A percentile compares a stretch with the other conserved stretches of the same genome.
These are phyloP conservation scores for Komagataella pastoris DNA, from an alignment of 805 yeast genomes.

Conservation along the genomic window DNA sequence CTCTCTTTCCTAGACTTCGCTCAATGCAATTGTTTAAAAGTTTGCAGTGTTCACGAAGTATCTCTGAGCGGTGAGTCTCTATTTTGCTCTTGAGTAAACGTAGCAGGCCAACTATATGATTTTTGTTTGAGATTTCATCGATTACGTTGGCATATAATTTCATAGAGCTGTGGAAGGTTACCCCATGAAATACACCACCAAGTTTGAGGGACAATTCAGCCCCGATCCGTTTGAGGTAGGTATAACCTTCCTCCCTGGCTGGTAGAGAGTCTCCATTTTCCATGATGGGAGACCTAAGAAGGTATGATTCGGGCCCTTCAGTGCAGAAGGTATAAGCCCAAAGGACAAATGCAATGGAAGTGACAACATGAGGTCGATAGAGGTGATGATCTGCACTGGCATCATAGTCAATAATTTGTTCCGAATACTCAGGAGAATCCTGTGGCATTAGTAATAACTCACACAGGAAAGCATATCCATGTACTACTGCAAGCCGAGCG, in stretches of 20 bases:
- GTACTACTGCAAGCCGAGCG: slow-evolving; percentile 37
- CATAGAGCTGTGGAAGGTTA: slow-evolving; percentile 20
- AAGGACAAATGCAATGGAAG: slow-evolving; percentile 22
- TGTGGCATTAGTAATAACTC: slow-evolving; percentile 34
- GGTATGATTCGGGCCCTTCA: slow-evolving; percentile 33
- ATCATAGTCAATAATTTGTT: slow-evolving; percentile 16
- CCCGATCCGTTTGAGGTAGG: slow-evolving; percentile 32
- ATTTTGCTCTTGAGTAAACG: slow-evolving; percentile 22
- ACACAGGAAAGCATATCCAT: slow-evolving; percentile 40
- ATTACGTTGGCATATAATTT: slow-evolving; percentile 21
- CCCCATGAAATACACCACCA: slow-evolving; percentile 9
- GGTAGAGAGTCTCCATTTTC: slow-evolving; percentile 5
- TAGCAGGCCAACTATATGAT: slow-evolving; percentile 41
- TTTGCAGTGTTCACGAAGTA: slow-evolving; percentile 38
- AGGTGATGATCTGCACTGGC: slow-evolving; percentile 18
- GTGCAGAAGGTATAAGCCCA: slow-evolving; percentile 34
- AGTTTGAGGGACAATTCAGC: slow-evolving; percentile 10
- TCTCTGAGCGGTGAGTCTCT: slow-evolving; percentile 33
- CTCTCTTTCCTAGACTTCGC: slow-evolving; percentile 35
- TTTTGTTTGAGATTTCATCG: slow-evolving; percentile 21
- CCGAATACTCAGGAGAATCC: slow-evolving; percentile 9
- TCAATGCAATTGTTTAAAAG: slow-evolving; percentile 35
- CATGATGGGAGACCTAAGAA: slow-evolving; percentile 7
- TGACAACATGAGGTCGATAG: slow-evolving; percentile 22
- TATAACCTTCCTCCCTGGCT: slow-evolving; percentile 33